A percentile compares a stretch with the other conserved stretches of the same genome.
These are phyloP conservation scores for Myxozyma melibiosi DNA, from an alignment of 805 yeast species.

Conservation along the genomic window DNA sequence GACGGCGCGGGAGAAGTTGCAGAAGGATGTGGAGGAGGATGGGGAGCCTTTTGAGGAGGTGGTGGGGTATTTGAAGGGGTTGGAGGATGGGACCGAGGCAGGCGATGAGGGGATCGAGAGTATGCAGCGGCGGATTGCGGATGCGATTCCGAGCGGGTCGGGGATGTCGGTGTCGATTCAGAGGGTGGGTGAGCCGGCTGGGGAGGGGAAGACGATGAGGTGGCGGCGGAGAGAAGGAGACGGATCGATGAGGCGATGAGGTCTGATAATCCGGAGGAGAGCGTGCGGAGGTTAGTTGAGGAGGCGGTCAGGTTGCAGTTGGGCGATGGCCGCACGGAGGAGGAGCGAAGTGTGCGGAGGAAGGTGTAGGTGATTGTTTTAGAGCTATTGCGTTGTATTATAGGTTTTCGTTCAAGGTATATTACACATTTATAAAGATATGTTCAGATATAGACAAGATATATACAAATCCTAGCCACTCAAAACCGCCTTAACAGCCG, in stretches of 20 bases:
- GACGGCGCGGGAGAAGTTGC: conserved; percentile 46
- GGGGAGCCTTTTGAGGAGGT: conserved; percentile 77
- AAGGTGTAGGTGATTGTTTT: neutral
- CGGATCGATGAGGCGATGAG: conserved; percentile 70
- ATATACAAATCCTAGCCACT: neutral
- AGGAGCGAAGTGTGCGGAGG: neutral
- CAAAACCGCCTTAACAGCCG: conserved; percentile 8
- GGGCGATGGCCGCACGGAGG: conserved; percentile 1
- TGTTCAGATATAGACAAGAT: neutral
- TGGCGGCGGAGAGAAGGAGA: conserved; percentile 46
- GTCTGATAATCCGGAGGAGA: conserved; percentile 81
- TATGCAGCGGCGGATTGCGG: conserved; percentile 13
- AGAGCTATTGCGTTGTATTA: neutral
- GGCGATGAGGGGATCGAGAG: conserved; percentile 27
- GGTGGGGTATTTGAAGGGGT: conserved; percentile 58
- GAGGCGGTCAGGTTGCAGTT: conserved; percentile 53
- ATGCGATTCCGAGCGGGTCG: conserved; percentile 6
- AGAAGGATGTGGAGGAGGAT: conserved; percentile 67
- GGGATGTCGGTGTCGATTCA: conserved; percentile 32
- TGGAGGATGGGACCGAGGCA: conserved; percentile 43
- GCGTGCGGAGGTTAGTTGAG: conserved; percentile 65
- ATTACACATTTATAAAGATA: neutral
- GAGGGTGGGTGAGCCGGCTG: conserved; percentile 33
- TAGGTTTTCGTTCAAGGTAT: neutral
- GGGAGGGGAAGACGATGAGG: conserved; percentile 35